Evolutionary conservation across 305 asterid genomes (phyloP), one percentile per base, ranked within the genome.

Genomic region (Ilex paraguariensis): DNA sequence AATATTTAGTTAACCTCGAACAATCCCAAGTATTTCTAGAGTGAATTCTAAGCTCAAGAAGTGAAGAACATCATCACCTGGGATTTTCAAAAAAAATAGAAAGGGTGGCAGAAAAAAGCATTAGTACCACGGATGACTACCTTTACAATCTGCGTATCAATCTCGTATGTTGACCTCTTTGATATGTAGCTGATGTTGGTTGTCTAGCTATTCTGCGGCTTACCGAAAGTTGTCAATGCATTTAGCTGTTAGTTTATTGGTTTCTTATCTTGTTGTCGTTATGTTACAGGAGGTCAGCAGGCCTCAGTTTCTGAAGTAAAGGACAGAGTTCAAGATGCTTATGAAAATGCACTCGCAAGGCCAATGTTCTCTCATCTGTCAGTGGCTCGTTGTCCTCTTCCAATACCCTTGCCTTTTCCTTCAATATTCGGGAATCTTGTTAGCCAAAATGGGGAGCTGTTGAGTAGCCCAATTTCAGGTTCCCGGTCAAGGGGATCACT

Each of bases 401-500:
- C 98, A 0, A 77, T 93, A 69, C 98, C 96, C 7, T 66, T 93
- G 69, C 96, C 98, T 33, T 93, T 84, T 70, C 98, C 98, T 61
- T 75, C 87, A 10, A 79, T 93, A 73, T 87, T 93, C 51, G 74
- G 88, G 28, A 78, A 69, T 67, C 70, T 50, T 49, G 73, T 93
- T 65, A 96, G 95, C 51, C 82, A 63, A 63, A 61, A 73, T 13
- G 98, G 98, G 4, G 90, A 90, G 81, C 78, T 89, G 21, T 68
- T 74, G 71, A 72, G 63, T 36, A 62, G 66, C 36, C 81, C 92
- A 7, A 33, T 66, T 61, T 62, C 79, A 32, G 74, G 59, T 57
- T 56, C 81, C 55, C 10, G 75, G 10, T 66, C 84, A 3, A 79
- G 85, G 77, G 98, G 97, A 54, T 76, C 96, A 11, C 91, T 87